These are phyloP conservation scores for Monilinia polystroma DNA, from an alignment of 2,329 filamentous ascomycete species.

Conservation along the genomic window DNA sequence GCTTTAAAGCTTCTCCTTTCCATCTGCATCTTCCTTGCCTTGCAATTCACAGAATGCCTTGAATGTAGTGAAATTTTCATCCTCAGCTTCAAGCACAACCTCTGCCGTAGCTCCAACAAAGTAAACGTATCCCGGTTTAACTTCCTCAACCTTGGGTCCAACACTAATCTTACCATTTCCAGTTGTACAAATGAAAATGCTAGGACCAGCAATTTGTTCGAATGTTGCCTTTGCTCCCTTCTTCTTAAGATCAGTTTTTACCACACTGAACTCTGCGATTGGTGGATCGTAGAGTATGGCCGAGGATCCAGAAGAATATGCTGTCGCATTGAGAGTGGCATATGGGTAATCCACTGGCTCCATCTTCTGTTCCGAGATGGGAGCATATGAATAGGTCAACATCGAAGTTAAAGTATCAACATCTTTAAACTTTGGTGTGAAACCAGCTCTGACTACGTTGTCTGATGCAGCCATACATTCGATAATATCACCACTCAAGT, in stretches of 20 bases:
- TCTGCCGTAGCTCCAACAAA: slow-evolving; percentile 89
- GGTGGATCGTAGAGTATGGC: slow-evolving; percentile 86
- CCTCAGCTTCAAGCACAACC: slow-evolving; percentile 70
- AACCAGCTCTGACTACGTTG: slow-evolving; percentile 95
- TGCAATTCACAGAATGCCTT: slow-evolving; percentile 91
- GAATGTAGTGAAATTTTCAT: slow-evolving; percentile 79
- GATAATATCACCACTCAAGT: slow-evolving; percentile 89
- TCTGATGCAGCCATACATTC: slow-evolving; percentile 99
- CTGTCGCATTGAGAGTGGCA: slow-evolving; percentile 74
- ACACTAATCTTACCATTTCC: slow-evolving; percentile 83
- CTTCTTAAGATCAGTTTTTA: slow-evolving; percentile 72
- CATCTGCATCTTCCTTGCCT: slow-evolving; percentile 39
- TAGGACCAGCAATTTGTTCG: slow-evolving; percentile 81
- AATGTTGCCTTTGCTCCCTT: slow-evolving; percentile 81
- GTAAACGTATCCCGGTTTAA: slow-evolving; percentile 72
- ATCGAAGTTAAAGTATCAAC: slow-evolving; percentile 83
- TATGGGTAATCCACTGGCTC: slow-evolving; percentile 81
- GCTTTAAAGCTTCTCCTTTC: slow-evolving; percentile 33
- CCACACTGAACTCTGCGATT: slow-evolving; percentile 92
- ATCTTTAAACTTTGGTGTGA: slow-evolving; percentile 99
- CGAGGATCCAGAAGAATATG: slow-evolving; percentile 74
- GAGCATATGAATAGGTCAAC: slow-evolving; percentile 93
- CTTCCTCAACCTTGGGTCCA: slow-evolving; percentile 73
- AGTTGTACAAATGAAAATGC: slow-evolving; percentile 85
- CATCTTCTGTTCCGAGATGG: slow-evolving; percentile 95